A percentile compares a stretch with the other conserved stretches of the same genome.
These are phyloP conservation scores for Microstegium vimineum DNA, from an alignment of 176 grass and related monocot species.

Conservation along the genomic window DNA sequence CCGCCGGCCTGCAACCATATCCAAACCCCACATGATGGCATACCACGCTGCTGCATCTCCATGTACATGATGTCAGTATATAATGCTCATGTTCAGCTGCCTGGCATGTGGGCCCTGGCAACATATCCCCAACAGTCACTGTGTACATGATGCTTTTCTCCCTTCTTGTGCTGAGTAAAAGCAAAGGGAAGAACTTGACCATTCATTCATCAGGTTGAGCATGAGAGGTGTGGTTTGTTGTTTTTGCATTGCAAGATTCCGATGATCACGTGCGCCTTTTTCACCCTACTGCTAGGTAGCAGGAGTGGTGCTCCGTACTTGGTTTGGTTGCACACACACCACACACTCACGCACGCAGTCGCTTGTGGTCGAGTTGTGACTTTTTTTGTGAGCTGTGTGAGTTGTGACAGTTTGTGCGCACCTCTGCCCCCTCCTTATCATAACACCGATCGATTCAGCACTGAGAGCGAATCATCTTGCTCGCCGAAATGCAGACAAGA, in stretches of 20 bases:
- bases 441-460: slow-evolving; percentile 6
- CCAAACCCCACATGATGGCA: slow-evolving; percentile 21
- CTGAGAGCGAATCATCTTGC: slow-evolving; percentile 38
- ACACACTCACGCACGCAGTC: not conserved
- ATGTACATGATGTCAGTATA: not conserved
- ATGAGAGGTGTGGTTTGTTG: not conserved
- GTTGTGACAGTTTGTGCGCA: slow-evolving; percentile 34
- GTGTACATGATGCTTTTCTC: not conserved
- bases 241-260: slow-evolving; percentile 14
- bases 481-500: slow-evolving; percentile 41
- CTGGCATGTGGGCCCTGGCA: not conserved
- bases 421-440: not conserved
- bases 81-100: not conserved
- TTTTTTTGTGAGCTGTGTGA: not conserved
- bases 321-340: slow-evolving; percentile 32
- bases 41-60: not conserved
- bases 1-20: not conserved
- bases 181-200: not conserved
- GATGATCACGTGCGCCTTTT: slow-evolving; percentile 32
- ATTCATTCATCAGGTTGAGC: not conserved
- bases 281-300: not conserved
- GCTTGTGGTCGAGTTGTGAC: not conserved
- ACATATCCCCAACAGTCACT: not conserved
- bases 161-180: not conserved
- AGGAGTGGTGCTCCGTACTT: not conserved